Evolutionary conservation across 1,284 basidiomycete genomes (phyloP), one percentile per base, ranked within the genome.

Genomic region (Ceratobasidium sp.): DNA sequence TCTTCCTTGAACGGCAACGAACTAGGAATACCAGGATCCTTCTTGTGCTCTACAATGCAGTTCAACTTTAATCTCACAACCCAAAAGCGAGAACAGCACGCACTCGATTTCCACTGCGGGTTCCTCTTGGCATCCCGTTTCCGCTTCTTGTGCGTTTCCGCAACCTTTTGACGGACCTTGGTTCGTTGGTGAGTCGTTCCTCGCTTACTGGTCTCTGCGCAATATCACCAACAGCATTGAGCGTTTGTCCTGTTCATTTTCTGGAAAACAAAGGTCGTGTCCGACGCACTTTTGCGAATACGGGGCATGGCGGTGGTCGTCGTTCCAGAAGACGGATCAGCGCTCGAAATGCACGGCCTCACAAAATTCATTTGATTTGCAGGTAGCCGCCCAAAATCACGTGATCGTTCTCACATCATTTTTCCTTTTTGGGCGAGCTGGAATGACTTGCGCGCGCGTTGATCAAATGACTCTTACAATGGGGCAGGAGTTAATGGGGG

Each of bases 1-100:
- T 97, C 91, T 79, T 98, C 97, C 84, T 98, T 99, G 87, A 92
- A 97, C 2, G 96, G 97, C 83, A 96, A 97, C 75, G 89, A 91
- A 82, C 93, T 97, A n/a, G 97, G 97, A 74, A 99, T 97, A 58
- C 97, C 97, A 30, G 92, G 94, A 80, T 99, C 97, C 80, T 90
- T 85, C 86, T 94, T 81, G 58, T 67, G 62, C 46, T 59, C 53
- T 60, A 67, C 48, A 14, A 39, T 39, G 41, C 41, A 59, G 48
- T 6, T 30, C 26, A 48, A 10, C 18, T 5, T 5, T 12, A 28
- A 46, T 36, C n/a, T 50, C 46, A 48, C 16, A 30, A 12, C 36
- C 39, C 45, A 55, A 34, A 16, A 71, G 2, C 30, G 16, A 10
- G 30, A 30, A 53, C 72, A n/a, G 3, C 12, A 88, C 93, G 78